Conservation (phyloP, 164 flowering plant genomes). For the Umbellularia californica region DNA sequence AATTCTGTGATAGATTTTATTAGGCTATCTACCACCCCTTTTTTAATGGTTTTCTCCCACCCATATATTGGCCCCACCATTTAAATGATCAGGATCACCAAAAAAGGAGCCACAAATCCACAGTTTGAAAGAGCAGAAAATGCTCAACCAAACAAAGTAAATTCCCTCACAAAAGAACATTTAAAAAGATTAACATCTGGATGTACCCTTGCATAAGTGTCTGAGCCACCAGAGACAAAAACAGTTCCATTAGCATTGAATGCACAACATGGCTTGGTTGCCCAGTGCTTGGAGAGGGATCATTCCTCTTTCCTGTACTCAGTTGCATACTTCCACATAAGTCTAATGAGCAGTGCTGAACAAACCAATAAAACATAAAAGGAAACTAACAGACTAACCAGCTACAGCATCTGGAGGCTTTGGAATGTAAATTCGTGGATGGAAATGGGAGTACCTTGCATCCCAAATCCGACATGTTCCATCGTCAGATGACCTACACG, state of each 20-base stretch:
- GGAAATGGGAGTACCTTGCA: conserved; percentile 58
- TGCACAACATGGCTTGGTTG: conserved; percentile 73
- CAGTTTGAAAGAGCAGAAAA: conserved; percentile 2
- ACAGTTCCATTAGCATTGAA: conserved; percentile 95
- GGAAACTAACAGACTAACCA: conserved; percentile 40
- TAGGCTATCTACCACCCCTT: background rate
- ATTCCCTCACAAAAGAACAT: background rate
- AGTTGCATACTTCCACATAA: conserved; percentile 2
- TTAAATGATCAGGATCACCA: background rate
- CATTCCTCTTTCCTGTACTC: conserved; percentile 56
- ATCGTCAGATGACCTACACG: conserved; percentile 81
- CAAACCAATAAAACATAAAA: background rate
- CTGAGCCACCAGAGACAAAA: conserved; percentile 99
- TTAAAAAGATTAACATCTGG: background rate
- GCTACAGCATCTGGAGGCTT: conserved; percentile 50
- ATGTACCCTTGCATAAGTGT: conserved; percentile 89
- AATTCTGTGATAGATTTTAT: background rate
- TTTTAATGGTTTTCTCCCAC: too few species aligned
- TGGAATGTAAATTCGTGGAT: conserved; percentile 66
- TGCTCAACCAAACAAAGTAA: background rate
- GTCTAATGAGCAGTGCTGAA: background rate
- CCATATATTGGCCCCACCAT: background rate
- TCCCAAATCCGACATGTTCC: conserved; percentile 98
- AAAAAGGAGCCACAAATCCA: background rate
- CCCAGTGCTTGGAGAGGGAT: conserved; percentile 45